phyloP scores from a whole-genome alignment of 768 basidiomycete genomes.

The Tricholoma matsutake region DNA sequence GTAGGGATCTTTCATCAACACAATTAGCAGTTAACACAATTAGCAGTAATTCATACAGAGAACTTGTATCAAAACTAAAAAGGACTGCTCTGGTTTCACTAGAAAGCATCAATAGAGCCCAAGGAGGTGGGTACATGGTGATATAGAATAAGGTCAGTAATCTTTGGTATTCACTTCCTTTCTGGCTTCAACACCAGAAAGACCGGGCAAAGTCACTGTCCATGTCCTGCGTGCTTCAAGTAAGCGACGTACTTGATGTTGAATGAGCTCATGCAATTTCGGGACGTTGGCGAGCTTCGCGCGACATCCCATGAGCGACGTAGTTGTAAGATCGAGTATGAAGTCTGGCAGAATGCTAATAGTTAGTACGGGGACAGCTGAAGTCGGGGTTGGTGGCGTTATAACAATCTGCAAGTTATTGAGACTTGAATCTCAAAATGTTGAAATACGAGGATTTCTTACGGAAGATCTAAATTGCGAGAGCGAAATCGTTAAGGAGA shows the following conservation, averaged over 20 bases:
- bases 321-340: slow-evolving; percentile 80
- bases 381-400: slow-evolving; percentile 53
- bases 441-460: slow-evolving; percentile 23
- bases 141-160: background rate
- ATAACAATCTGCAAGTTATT: slow-evolving; percentile 50
- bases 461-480: slow-evolving; percentile 71
- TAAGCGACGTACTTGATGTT: slow-evolving; percentile 73
- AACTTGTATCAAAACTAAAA: no score
- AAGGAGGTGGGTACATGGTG: background rate
- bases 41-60: no score
- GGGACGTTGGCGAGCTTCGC: slow-evolving; percentile 98
- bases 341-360: slow-evolving; percentile 84
- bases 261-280: slow-evolving; percentile 93
- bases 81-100: no score
- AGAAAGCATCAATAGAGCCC: no score
- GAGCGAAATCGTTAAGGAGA: slow-evolving; percentile 76
- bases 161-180: slow-evolving; percentile 30
- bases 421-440: background rate
- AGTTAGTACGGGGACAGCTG: slow-evolving; percentile 57
- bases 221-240: slow-evolving; percentile 59
- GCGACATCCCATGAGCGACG: slow-evolving; percentile 90
- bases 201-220: slow-evolving; percentile 66
- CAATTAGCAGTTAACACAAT: background rate
- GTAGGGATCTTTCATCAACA: slow-evolving; percentile 17
- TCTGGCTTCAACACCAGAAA: slow-evolving; percentile 38